Percentiles rank a stretch among this genome's conserved stretches.
These are phyloP conservation scores for Phytopythium cucurbitacearum DNA, from an alignment of 352 stramenopile genomes.

Conservation along the genomic window DNA sequence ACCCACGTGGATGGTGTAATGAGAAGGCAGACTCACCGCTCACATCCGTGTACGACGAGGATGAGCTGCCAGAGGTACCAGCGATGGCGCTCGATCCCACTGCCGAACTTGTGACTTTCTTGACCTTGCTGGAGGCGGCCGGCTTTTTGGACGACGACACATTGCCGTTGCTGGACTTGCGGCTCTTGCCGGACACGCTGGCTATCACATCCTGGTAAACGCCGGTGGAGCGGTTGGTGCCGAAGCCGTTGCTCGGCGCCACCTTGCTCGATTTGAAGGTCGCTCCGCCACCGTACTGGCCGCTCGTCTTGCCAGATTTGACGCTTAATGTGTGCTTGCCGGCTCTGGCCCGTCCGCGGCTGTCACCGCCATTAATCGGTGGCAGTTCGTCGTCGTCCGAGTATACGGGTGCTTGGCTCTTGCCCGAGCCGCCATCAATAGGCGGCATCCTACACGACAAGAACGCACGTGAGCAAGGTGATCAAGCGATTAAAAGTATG, in stretches of 20 bases:
- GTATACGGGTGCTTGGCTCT: slow-evolving; percentile 21
- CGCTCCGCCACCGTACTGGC: slow-evolving; percentile 16
- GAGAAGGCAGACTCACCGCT: slow-evolving; percentile 1
- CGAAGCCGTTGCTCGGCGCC: slow-evolving; percentile 16
- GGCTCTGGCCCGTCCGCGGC: slow-evolving; percentile 10
- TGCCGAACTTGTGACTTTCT: slow-evolving; percentile 7
- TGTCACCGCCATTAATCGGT: slow-evolving; percentile 32
- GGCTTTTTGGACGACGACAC: slow-evolving; percentile 7
- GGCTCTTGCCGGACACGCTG: slow-evolving; percentile 12
- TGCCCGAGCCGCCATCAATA: slow-evolving; percentile 9
- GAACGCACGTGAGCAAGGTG: not conserved
- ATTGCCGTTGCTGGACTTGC: slow-evolving; percentile 17
- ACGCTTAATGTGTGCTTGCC: slow-evolving; percentile 23
- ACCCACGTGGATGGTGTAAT: not conserved
- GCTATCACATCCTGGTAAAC: slow-evolving; percentile 18
- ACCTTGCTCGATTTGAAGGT: slow-evolving; percentile 24
- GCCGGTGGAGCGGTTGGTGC: slow-evolving; percentile 23
- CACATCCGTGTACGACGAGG: slow-evolving; percentile 6
- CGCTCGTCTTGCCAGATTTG: slow-evolving; percentile 19
- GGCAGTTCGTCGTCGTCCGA: slow-evolving; percentile 42
- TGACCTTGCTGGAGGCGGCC: slow-evolving; percentile 5
- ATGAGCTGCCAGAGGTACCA: slow-evolving; percentile 4
- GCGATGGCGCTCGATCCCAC: slow-evolving; percentile 8
- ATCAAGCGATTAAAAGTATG: not conserved
- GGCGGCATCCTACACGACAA: slow-evolving; percentile 18